These are phyloP conservation scores for Penicillium sp. DNA, from an alignment of 2,329 filamentous ascomycete genomes.

Conservation along the genomic window DNA sequence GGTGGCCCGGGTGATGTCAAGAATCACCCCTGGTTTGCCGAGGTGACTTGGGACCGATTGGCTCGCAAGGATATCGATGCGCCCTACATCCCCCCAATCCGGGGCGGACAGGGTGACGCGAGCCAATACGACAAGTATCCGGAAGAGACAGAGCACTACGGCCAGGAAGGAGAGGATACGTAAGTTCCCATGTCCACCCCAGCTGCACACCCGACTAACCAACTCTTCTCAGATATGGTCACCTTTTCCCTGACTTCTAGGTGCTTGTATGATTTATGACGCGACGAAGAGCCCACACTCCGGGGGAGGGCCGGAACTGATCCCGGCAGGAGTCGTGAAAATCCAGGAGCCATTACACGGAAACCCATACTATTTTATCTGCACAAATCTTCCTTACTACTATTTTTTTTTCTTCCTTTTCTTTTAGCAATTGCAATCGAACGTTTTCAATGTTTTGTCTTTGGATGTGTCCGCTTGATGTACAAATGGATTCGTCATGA, in stretches of 20 bases:
- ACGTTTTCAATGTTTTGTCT: slow-evolving; percentile 16
- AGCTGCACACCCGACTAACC: background rate
- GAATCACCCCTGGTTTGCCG: slow-evolving; percentile 92
- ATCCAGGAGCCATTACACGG: slow-evolving; percentile 19
- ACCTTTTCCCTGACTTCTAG: slow-evolving; percentile 75
- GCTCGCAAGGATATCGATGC: slow-evolving; percentile 97
- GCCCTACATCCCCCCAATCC: slow-evolving; percentile 93
- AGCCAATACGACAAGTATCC: slow-evolving; percentile 98
- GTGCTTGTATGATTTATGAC: slow-evolving; percentile 34
- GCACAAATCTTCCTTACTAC: slow-evolving; percentile 1
- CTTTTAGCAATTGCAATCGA: slow-evolving; percentile 27
- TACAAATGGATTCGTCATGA: slow-evolving; percentile 13
- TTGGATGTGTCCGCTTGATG: slow-evolving; percentile 15
- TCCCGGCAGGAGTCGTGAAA: slow-evolving; percentile 21
- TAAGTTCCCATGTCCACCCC: slow-evolving; percentile 56
- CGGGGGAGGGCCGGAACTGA: slow-evolving; percentile 19
- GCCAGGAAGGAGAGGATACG: slow-evolving; percentile 77
- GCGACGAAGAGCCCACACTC: slow-evolving; percentile 29
- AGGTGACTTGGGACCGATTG: slow-evolving; percentile 96
- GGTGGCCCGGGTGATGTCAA: slow-evolving; percentile 91
- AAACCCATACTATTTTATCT: slow-evolving; percentile 14
- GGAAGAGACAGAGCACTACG: slow-evolving; percentile 93
- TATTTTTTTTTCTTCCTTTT: slow-evolving; percentile 15
- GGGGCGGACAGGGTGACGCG: slow-evolving; percentile 89
- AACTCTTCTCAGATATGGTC: slow-evolving; percentile 60